Conservation (phyloP, 352 stramenopile genomes). For the Thraustochytrium striatum region DNA sequence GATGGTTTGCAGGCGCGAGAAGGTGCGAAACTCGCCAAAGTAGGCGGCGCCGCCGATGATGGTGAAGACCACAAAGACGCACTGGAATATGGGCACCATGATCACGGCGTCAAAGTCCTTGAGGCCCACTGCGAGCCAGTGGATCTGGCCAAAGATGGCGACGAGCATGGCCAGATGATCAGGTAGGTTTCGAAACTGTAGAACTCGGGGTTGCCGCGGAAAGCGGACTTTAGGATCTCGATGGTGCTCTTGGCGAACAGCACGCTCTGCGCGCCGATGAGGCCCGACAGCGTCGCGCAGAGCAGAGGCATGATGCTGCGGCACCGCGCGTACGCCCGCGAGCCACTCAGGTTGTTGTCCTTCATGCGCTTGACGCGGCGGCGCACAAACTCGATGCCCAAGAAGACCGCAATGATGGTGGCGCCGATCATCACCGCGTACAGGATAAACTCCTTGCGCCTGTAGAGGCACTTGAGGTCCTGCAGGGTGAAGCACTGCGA, state of each 20-base stretch:
- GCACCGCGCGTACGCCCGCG: constrained; percentile 49
- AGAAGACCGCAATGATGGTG: constrained; percentile 40
- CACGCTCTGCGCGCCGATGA: constrained; percentile 71
- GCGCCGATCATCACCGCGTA: constrained; percentile 55
- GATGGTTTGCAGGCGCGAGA: constrained; percentile 41
- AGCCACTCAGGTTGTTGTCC: constrained; percentile 7
- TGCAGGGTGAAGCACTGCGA: constrained; percentile 71
- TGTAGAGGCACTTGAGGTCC: constrained; percentile 67
- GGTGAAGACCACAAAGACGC: constrained; percentile 40
- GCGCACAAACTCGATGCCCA: constrained; percentile 53
- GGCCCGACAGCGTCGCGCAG: constrained; percentile 67
- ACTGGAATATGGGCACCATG: constrained; percentile 46
- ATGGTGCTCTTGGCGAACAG: constrained; percentile 73
- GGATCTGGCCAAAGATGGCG: constrained; percentile 66
- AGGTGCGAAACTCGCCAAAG: constrained; percentile 44
- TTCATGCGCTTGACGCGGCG: background rate
- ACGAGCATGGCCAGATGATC: constrained; percentile 67
- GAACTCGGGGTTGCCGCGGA: constrained; percentile 68
- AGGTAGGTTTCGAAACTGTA: constrained; percentile 64
- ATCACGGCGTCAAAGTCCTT: constrained; percentile 42
- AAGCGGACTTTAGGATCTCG: constrained; percentile 73
- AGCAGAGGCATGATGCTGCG: constrained; percentile 66
- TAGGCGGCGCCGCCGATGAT: constrained; percentile 47
- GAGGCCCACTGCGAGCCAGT: constrained; percentile 6
- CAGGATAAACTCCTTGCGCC: constrained; percentile 51